Conservation (phyloP, 2,329 filamentous ascomycete genomes). For the Drechslerella dactyloides region DNA sequence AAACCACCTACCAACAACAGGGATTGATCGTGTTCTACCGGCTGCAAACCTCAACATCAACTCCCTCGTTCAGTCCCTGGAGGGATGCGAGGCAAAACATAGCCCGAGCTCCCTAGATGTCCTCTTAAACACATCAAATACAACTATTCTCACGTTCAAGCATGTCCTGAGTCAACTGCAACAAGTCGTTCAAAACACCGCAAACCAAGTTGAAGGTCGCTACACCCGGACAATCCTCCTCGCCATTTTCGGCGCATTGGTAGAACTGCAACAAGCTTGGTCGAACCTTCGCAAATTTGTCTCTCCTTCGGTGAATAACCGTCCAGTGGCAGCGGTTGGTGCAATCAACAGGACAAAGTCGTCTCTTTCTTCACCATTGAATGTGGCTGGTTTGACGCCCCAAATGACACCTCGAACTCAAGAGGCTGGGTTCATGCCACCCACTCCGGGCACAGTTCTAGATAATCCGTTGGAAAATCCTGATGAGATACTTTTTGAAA, state of each 20-base stretch:
- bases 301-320: constrained; percentile 22
- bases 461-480: constrained; percentile 48
- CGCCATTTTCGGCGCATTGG: constrained; percentile 54
- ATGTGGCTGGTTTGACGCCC: constrained; percentile 6
- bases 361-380: constrained; percentile 26
- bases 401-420: constrained; percentile 17
- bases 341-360: constrained; percentile 23
- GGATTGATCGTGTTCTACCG: constrained; percentile 54
- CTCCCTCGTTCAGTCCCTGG: constrained; percentile 53
- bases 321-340: constrained; percentile 13
- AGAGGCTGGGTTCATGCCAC: constrained; percentile 33
- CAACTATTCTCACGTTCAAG: constrained; percentile 54
- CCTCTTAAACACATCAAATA: constrained; percentile 53
- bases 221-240: constrained; percentile 54
- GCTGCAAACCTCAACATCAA: constrained; percentile 54
- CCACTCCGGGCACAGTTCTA: constrained; percentile 46
- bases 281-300: constrained; percentile 52
- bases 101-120: constrained; percentile 52
- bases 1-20: constrained; percentile 51
- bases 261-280: constrained; percentile 54
- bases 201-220: constrained; percentile 51
- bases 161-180: constrained; percentile 53
- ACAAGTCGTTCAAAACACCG: constrained; percentile 48
- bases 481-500: constrained; percentile 54
- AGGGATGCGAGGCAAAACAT: constrained; percentile 52